Base-by-base conservation (phyloP, 2,329 filamentous ascomycete genomes). In the Huntiella moniliformis region DNA sequence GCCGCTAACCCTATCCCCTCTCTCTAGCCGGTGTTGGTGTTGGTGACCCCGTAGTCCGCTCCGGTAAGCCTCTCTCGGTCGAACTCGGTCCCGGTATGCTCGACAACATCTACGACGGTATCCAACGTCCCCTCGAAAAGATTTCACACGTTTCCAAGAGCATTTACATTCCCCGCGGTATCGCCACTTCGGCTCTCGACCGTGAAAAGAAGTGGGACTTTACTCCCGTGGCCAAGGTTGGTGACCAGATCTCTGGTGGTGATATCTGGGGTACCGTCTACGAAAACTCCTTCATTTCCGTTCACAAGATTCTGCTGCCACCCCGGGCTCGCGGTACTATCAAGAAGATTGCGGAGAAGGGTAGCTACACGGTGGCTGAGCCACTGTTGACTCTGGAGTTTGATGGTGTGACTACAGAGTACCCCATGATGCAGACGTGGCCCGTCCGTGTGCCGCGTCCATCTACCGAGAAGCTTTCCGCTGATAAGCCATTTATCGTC, bases 41-140 rank as follows among this genome's bases (percentile, higher is more conserved):
- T 54, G 91, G 91, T 60, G 91, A 98, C 60, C 91, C 91, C 43
- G 91, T 98, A 54, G 58, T 67, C 51, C 77, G 88, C 58, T 95
- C 88, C 48, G 84, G 86, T 63, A 95, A 96, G 73, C 91, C 91
- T 52, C 71, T 98, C 47, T 95, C 91, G 49, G 91, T 98, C 64
- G 91, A 98, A 65, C 80, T 98, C 41, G 91, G 91, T 43, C 91
- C 91, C 52, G 91, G 91, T 61, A 70, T 98, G 62, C 85, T 98
- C 74, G 88, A 96, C 67, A 95, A 91, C 54, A 98, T 98, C 63
- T 98, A 96, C 71, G 91, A 98, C 63, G 91, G 91, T 68, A 98
- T 98, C 58, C 91, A 98, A 65, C 80, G 91, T 60, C 91, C 91
- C 43, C 78, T 98, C 56, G 80, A 80, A 65, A 78, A 75, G 54